phyloP scores from a whole-genome alignment of 2,329 filamentous ascomycete species.

The Hymenoscyphus fructigenus region DNA sequence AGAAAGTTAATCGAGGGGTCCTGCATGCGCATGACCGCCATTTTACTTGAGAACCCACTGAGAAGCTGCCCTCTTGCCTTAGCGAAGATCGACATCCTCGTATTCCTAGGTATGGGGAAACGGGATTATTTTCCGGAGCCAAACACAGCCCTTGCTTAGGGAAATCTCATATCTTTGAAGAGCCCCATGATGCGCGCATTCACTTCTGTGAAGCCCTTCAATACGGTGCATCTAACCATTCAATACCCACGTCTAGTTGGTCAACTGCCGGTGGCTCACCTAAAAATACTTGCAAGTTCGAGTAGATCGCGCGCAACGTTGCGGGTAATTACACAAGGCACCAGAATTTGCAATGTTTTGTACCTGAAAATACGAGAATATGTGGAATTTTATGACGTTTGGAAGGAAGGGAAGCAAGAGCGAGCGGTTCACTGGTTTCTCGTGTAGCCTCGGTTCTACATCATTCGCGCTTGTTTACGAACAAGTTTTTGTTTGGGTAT shows the following conservation, averaged over 20 bases:
- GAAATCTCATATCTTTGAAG: neutral
- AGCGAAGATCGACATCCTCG: neutral
- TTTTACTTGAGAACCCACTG: neutral
- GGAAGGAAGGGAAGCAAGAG: neutral
- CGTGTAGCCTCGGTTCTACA: neutral
- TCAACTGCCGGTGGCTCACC: too few species aligned
- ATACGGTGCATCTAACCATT: too few species aligned
- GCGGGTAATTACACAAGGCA: neutral
- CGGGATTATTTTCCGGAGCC: neutral
- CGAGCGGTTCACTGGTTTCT: neutral
- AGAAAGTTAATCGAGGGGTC: neutral
- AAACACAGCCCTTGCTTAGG: neutral
- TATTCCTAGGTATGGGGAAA: constrained; percentile 2
- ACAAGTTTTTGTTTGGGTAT: neutral
- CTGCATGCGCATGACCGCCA: neutral
- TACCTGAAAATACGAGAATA: neutral
- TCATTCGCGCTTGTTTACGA: too few species aligned
- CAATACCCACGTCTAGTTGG: too few species aligned
- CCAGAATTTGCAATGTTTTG: neutral
- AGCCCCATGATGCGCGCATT: neutral
- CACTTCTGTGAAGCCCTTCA: neutral
- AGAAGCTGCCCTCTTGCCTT: neutral
- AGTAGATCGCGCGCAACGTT: neutral
- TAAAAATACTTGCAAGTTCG: neutral
- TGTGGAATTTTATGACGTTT: neutral